Evolutionary conservation across 345 rosid genomes (phyloP), one percentile per base, ranked within the genome.

Genomic region (Salix suchowensis): DNA sequence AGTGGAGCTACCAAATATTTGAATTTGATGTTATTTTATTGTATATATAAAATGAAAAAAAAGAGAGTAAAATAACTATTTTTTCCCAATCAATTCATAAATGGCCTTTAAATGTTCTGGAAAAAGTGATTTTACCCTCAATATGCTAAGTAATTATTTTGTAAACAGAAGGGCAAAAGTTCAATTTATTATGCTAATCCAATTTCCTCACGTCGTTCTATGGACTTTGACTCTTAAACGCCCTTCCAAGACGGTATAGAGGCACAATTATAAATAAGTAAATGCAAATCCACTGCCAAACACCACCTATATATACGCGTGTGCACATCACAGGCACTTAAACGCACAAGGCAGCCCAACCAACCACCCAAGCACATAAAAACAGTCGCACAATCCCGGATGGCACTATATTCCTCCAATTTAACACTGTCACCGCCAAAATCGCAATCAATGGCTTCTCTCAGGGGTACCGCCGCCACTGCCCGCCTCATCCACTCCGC

Each of bases 391-490:
- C 7, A 10, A 11, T 11, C 18, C 40, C 75, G 52, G 24, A 78
- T 72, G 81, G 73, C 73, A 13, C 39, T 14, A 4, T 58, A 19
- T 16, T 26, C 34, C 48, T 73, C 55, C 26, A 76, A 42, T 19
- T 77, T 7, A 4, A 26, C 71, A 37, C 50, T 73, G 6, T 65
- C 81, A 23, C 6, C 81, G 10, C 7, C 81, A 4, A 24, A 76
- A 46, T 16, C 30, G 4, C 12, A 75, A 28, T 72, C 75, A 36
- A 88, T 91, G 97, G 86, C 91, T 58, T 88, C 97, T 70, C 82
- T 90, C 23, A 60, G 81, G 82, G 28, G 30, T 87, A 85, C 83
- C 90, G 88, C 92, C 71, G 84, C 84, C 87, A 86, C 91, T 58
- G 16, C 88, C 42, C 87, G 88, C 79, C 82, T 87, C 86, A 86